These are phyloP conservation scores for Zygoascus flipseniorum DNA, from an alignment of 805 yeast species.

Conservation along the genomic window DNA sequence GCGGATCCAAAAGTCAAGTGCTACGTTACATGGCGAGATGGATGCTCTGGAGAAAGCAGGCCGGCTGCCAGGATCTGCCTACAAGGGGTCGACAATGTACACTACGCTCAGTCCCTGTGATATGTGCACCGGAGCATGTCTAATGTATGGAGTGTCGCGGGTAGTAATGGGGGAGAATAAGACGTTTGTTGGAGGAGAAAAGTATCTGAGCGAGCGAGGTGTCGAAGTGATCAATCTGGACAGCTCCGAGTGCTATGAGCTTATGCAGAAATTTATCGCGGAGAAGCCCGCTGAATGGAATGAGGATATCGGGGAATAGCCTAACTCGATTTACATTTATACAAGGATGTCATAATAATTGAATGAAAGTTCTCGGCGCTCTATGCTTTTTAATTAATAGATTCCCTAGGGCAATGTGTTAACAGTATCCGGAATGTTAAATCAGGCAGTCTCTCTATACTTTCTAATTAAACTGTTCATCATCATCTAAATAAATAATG, in stretches of 20 bases:
- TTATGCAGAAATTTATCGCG: conserved; percentile 71
- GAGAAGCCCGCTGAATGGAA: conserved; percentile 39
- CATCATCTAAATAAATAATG: too few relatives aligned
- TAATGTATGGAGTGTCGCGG: conserved; percentile 80
- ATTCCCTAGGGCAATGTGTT: too few relatives aligned
- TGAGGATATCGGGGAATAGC: conserved; percentile 31
- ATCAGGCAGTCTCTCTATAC: too few relatives aligned
- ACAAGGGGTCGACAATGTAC: conserved; percentile 82
- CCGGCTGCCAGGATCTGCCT: conserved; percentile 67
- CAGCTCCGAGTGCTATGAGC: conserved; percentile 33
- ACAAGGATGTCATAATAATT: too few relatives aligned
- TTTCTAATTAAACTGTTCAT: too few relatives aligned
- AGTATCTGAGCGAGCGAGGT: conserved; percentile 55
- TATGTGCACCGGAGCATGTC: conserved; percentile 92
- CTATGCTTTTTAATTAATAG: too few relatives aligned
- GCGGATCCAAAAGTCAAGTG: conserved; percentile 77
- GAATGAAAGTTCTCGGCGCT: too few relatives aligned
- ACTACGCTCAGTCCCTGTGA: conserved; percentile 89
- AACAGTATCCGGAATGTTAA: too few relatives aligned
- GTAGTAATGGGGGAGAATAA: conserved; percentile 85
- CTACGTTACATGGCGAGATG: conserved; percentile 89
- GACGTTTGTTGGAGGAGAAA: conserved; percentile 79
- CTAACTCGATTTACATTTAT: too few relatives aligned
- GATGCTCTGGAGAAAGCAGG: conserved; percentile 87
- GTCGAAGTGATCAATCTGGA: conserved; percentile 36